Percentiles rank a stretch among this genome's conserved stretches.
Evolutionary conservation across 345 rosid species (phyloP).

Genomic region (Arabidopsis suecica): DNA sequence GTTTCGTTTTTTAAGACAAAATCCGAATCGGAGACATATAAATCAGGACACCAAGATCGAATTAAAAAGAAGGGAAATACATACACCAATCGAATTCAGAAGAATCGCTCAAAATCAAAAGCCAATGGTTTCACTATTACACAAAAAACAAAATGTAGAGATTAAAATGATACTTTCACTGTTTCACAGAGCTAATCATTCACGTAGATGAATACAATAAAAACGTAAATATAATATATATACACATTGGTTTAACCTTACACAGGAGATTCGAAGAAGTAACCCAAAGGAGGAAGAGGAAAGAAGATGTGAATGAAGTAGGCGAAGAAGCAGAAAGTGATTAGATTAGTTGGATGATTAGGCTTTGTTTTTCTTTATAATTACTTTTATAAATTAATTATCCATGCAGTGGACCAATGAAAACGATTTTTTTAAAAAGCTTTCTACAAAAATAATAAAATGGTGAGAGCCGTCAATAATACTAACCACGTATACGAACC

Average conservation of each 20-base stretch:
- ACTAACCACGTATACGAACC: slow-evolving; percentile 24
- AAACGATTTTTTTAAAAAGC: neutral
- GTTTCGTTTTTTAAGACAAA: slow-evolving; percentile 12
- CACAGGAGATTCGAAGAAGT: slow-evolving; percentile 34
- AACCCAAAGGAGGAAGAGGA: slow-evolving; percentile 24
- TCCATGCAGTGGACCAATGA: slow-evolving; percentile 23
- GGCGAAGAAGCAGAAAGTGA: slow-evolving; percentile 13
- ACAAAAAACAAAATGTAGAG: neutral
- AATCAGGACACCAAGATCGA: neutral
- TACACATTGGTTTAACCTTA: slow-evolving; percentile 16
- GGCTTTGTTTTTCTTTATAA: too few relatives aligned
- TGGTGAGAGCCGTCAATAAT: slow-evolving; percentile 7
- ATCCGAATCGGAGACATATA: neutral
- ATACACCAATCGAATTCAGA: slow-evolving; percentile 9
- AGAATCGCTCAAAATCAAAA: slow-evolving; percentile 18
- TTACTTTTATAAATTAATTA: neutral
- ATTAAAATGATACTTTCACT: slow-evolving; percentile 2
- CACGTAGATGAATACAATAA: neutral
- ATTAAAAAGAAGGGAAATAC: neutral
- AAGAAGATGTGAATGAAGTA: slow-evolving; percentile 38
- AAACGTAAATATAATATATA: neutral
- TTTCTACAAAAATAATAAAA: neutral
- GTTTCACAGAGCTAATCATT: slow-evolving; percentile 2
- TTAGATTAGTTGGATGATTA: slow-evolving; percentile 28
- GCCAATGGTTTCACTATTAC: slow-evolving; percentile 3